Base-by-base conservation (phyloP, 2,329 filamentous ascomycete species). In the Colletotrichum lini region DNA sequence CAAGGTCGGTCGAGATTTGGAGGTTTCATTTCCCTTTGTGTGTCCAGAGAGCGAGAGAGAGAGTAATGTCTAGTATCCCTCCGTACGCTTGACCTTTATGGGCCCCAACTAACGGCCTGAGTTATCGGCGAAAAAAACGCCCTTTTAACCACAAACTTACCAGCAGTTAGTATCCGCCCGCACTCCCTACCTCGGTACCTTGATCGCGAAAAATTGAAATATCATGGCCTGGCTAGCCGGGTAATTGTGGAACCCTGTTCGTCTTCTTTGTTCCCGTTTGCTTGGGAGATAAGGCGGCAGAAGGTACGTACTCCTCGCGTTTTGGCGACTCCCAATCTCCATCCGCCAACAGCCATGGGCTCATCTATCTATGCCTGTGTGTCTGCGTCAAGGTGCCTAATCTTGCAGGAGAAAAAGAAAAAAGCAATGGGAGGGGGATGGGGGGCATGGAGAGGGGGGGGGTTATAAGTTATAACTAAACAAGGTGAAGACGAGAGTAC, bases 191-290 rank as follows among this genome's bases (percentile, higher is more conserved):
- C 30, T 30, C 30, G 7, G 59, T 52, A 62, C 45, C 44, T 49
- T 60, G 62, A 40, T 45, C 10, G 52, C 42, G 40, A 53, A 21
- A 53, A 21, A 44, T 16, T 38, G 30, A 54, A 16, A 44, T 54
- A 30, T 56, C 50, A 47, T 68, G 15, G 52, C 45, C 53, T n/a
- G 60, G 58, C n/a, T 30, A 8, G 30, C 47, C 61, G 66, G 66
- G 61, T 69, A 69, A 69, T 47, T 69, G 60, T 69, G 66, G 66
- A 65, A 38, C 60, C 57, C 35, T 45, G 35, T 10, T 23, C 44
- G 53, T 68, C 30, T 8, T 57, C n/a, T 58, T 69, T 58, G 40
- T 58, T 58, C n/a, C 16, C 42, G 30, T 30, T 30, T 30, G 30
- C 30, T 30, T 30, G 30, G 30, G 30, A 30, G 30, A 30, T 30